Conservation (phyloP, 768 basidiomycete species). For the Naganishia onofrii region DNA sequence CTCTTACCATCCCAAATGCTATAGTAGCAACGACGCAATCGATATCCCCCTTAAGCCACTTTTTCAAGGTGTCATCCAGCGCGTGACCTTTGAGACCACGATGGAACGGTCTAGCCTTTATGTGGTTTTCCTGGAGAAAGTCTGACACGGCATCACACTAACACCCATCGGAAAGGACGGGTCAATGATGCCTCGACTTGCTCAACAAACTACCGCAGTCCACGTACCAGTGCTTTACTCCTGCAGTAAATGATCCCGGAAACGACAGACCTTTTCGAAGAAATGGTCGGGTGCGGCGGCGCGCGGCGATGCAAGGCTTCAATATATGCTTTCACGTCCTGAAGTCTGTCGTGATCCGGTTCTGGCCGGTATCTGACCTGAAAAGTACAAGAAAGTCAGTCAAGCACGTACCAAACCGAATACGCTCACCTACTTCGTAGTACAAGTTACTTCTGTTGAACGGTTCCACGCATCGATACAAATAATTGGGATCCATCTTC, state of each 20-base stretch:
- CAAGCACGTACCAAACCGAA: too few species aligned
- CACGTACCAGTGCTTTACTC: conserved; percentile 38
- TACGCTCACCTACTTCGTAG: conserved; percentile 46
- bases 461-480: conserved; percentile 51
- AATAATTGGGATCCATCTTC: conserved; percentile 39
- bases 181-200: background rate
- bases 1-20: conserved; percentile 53
- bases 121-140: conserved; percentile 37
- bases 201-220: background rate
- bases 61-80: conserved; percentile 38
- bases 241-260: conserved; percentile 51
- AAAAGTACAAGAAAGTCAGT: background rate
- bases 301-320: conserved; percentile 31
- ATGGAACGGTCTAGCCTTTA: conserved; percentile 44
- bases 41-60: conserved; percentile 32
- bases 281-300: conserved; percentile 20
- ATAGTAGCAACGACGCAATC: conserved; percentile 43
- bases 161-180: background rate
- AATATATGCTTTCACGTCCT: conserved; percentile 47
- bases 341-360: conserved; percentile 36
- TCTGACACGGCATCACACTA: conserved; percentile 46
- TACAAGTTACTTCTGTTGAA: conserved; percentile 52
- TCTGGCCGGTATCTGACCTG: conserved; percentile 38
- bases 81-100: conserved; percentile 28
- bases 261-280: conserved; percentile 33